Evolutionary conservation across 331 rosid genomes (phyloP).

Genomic region (Malus hybrid): DNA sequence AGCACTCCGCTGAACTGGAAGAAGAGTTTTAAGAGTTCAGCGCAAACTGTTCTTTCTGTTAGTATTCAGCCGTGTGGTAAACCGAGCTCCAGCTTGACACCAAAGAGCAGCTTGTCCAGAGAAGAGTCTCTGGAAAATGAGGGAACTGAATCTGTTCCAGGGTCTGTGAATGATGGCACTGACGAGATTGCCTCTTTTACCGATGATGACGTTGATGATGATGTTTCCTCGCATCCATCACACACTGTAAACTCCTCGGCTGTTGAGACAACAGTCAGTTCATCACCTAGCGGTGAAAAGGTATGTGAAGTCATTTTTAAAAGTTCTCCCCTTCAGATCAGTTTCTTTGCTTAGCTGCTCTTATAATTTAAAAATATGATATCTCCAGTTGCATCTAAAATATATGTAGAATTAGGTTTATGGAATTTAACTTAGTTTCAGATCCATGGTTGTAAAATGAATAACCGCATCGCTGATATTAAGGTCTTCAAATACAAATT

Average conservation of each 20-base stretch:
- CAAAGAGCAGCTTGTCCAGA: conserved; percentile 44
- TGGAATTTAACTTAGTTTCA: not conserved
- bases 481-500: not conserved
- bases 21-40: conserved; percentile 46
- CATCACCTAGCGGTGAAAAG: conserved; percentile 29
- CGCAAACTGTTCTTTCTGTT: conserved; percentile 47
- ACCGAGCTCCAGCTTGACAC: conserved; percentile 51
- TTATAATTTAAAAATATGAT: not conserved
- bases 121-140: conserved; percentile 39
- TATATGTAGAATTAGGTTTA: not conserved
- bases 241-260: conserved; percentile 29
- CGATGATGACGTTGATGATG: conserved; percentile 48
- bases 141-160: conserved; percentile 44
- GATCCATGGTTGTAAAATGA: not conserved
- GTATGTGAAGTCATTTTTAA: conserved; percentile 18
- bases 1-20: conserved; percentile 45
- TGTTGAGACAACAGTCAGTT: conserved; percentile 37
- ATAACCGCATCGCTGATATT: not conserved
- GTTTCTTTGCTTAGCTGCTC: not conserved
- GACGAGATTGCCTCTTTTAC: conserved; percentile 70
- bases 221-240: conserved; percentile 26
- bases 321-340: not conserved
- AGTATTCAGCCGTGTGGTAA: conserved; percentile 50
- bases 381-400: not conserved
- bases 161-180: conserved; percentile 30